These are phyloP conservation scores for Fusarium sp. DNA, from an alignment of 2,329 filamentous ascomycete species.

Conservation along the genomic window DNA sequence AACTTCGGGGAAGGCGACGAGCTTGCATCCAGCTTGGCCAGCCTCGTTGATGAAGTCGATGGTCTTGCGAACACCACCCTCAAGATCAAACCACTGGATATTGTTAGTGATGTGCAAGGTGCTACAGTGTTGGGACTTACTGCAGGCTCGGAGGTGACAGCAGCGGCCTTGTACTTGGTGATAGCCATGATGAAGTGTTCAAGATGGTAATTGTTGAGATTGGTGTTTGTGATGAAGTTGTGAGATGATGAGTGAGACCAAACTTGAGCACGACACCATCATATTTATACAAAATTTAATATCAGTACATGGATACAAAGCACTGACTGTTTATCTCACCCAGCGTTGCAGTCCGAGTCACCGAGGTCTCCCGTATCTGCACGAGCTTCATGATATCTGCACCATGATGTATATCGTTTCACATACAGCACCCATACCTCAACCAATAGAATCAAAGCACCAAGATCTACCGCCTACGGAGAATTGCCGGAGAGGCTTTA, in stretches of 20 bases:
- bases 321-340: neutral
- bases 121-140: neutral
- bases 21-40: slow-evolving; percentile 59
- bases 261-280: neutral
- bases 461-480: neutral
- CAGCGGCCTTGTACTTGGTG: slow-evolving; percentile 39
- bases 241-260: neutral
- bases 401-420: neutral
- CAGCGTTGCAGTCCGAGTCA: neutral
- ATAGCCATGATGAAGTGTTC: slow-evolving; percentile 24
- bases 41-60: slow-evolving; percentile 65
- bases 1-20: slow-evolving; percentile 64
- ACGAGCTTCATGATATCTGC: slow-evolving; percentile 10
- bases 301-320: neutral
- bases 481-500: neutral
- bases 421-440: neutral
- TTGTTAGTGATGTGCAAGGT: neutral
- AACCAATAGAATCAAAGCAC: neutral
- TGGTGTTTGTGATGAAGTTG: neutral
- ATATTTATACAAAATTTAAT: neutral
- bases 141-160: slow-evolving; percentile 36
- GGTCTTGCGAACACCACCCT: slow-evolving; percentile 64
- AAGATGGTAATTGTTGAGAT: neutral
- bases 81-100: slow-evolving; percentile 63
- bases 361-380: slow-evolving; percentile 4